Percentiles rank a stretch among this genome's conserved stretches.
Conservation (phyloP, 139 green algal genomes). For the Zygnema cylindricum region DNA sequence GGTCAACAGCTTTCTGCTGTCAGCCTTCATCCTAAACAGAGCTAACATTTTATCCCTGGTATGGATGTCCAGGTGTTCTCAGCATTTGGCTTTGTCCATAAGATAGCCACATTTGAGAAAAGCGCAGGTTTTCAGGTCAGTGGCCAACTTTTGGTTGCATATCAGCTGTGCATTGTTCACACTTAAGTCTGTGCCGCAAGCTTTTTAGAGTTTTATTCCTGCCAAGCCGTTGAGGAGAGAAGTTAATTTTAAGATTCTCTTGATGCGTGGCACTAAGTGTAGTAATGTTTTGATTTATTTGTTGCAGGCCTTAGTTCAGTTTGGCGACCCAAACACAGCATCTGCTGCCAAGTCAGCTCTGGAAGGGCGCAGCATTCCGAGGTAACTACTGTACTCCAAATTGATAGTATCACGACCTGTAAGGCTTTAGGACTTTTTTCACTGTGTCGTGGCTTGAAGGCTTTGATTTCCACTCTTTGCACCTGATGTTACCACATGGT, state of each 20-base stretch:
- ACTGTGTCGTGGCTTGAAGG: conserved; percentile 4
- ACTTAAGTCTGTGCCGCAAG: no score
- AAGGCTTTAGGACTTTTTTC: conserved; percentile 7
- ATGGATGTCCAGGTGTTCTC: conserved; percentile 67
- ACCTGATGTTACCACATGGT: conserved; percentile 15
- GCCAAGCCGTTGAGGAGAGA: not conserved
- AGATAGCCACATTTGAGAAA: conserved; percentile 77
- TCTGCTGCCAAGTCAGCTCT: conserved; percentile 32
- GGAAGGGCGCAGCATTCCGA: conserved; percentile 55
- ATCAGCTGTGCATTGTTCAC: no score
- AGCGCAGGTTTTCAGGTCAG: conserved; percentile 30
- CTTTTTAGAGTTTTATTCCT: not conserved
- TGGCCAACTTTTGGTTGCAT: not conserved
- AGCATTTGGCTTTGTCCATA: conserved; percentile 74
- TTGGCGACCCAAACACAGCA: conserved; percentile 48
- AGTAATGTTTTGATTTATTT: no score
- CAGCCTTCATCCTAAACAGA: not conserved
- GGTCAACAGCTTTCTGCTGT: no score
- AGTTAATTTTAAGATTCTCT: not conserved
- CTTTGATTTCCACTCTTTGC: not conserved
- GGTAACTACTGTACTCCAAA: not conserved
- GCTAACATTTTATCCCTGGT: conserved; percentile 16
- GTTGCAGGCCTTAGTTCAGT: conserved; percentile 60
- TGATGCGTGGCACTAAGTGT: no score
- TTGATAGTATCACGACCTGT: no score